Conservation (phyloP, 495 filamentous ascomycete genomes). For the Podospora comata region DNA sequence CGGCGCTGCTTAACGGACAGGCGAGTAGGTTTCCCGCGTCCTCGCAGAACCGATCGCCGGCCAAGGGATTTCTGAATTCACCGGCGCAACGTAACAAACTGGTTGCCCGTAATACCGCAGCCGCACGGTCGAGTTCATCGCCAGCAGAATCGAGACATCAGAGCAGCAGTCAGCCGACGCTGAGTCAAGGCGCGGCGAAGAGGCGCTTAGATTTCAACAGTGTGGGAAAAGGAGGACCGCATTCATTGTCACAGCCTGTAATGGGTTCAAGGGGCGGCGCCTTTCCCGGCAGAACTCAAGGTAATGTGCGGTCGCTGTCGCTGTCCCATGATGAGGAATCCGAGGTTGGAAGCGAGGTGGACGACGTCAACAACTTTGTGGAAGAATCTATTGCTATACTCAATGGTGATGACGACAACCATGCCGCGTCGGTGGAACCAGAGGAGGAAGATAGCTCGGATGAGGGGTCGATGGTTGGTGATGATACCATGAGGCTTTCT, state of each 20-base stretch:
- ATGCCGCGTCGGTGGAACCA: conserved; percentile 15
- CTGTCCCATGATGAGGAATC: conserved; percentile 27
- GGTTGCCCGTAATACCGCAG: conserved; percentile 45
- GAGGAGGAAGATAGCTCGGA: conserved; percentile 30
- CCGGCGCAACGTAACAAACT: conserved; percentile 51
- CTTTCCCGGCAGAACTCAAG: not conserved
- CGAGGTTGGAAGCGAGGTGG: conserved; percentile 26
- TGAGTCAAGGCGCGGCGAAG: conserved; percentile 16
- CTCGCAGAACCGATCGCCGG: conserved; percentile 49
- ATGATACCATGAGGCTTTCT: conserved; percentile 12
- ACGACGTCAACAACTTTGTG: conserved; percentile 25
- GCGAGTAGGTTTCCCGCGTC: conserved; percentile 45
- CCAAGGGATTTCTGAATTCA: conserved; percentile 55
- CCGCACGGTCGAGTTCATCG: conserved; percentile 24
- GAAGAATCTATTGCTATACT: conserved; percentile 41
- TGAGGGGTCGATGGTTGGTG: conserved; percentile 18
- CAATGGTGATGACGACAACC: conserved; percentile 28
- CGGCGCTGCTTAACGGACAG: conserved; percentile 33
- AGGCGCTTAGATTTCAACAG: conserved; percentile 45
- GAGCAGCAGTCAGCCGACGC: conserved; percentile 23
- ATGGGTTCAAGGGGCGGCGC: conserved; percentile 3
- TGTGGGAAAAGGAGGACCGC: conserved; percentile 20
- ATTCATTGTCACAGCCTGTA: conserved; percentile 27
- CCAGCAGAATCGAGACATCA: conserved; percentile 13
- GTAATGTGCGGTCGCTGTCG: conserved; percentile 17